These are phyloP conservation scores for Bigelowiella natans DNA, from an alignment of 78 protist genomes.

Conservation along the genomic window DNA sequence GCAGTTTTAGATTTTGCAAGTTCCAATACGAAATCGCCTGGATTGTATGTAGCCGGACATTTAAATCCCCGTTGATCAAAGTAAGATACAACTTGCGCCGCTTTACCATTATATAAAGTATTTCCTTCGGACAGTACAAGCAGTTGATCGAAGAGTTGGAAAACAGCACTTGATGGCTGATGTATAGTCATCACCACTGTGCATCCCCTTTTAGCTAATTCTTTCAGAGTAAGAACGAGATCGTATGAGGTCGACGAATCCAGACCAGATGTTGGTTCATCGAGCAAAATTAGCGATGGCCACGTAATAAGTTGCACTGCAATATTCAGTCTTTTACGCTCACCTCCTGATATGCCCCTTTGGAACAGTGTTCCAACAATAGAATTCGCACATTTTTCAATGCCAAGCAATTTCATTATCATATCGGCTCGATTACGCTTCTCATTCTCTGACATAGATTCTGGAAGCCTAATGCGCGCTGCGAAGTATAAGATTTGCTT, in stretches of 20 bases:
- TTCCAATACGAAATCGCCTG: conserved; percentile 51
- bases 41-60: conserved; percentile 36
- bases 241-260: neutral
- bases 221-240: neutral
- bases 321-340: conserved; percentile 62
- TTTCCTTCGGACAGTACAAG: conserved; percentile 1
- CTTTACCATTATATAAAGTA: neutral
- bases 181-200: conserved; percentile 64
- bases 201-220: neutral
- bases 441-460: neutral
- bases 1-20: neutral
- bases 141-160: conserved; percentile 26
- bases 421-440: neutral
- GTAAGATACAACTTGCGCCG: neutral
- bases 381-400: conserved; percentile 22
- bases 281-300: conserved; percentile 39
- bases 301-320: conserved; percentile 45
- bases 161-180: conserved; percentile 61
- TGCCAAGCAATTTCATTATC: conserved; percentile 16
- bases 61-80: conserved; percentile 20
- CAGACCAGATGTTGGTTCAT: conserved; percentile 52
- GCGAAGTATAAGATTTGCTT: neutral
- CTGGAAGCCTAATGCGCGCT: neutral
- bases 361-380: conserved; percentile 12
- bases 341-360: conserved; percentile 66